phyloP scores from a whole-genome alignment of 352 stramenopile genomes.

The Phytophthora constricta region DNA sequence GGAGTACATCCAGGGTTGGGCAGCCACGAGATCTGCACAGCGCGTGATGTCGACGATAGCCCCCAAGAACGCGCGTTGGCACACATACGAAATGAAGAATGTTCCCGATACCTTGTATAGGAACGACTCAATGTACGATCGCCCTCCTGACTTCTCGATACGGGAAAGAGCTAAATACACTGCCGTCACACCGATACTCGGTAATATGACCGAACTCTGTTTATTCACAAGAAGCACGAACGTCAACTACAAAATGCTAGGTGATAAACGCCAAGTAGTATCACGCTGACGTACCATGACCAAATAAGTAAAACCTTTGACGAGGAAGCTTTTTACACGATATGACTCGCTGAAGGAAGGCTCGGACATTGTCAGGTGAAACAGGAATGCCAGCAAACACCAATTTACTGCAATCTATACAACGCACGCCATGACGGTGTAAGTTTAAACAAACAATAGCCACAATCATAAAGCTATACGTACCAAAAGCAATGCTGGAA shows the following conservation, averaged over 20 bases:
- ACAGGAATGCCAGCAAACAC: conserved; percentile 74
- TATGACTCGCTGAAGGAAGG: conserved; percentile 70
- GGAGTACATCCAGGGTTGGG: conserved; percentile 72
- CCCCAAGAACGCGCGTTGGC: conserved; percentile 77
- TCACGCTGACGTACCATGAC: conserved; percentile 77
- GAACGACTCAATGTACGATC: conserved; percentile 81
- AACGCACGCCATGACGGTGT: neutral
- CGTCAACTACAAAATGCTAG: neutral
- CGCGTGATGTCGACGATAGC: conserved; percentile 78
- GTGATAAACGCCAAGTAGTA: too few species aligned
- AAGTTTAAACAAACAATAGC: neutral
- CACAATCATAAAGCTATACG: conserved; percentile 1
- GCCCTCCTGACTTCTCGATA: conserved; percentile 52
- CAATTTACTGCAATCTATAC: conserved; percentile 79
- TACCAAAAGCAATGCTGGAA: conserved; percentile 78
- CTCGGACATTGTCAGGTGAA: conserved; percentile 71
- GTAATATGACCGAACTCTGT: conserved; percentile 81
- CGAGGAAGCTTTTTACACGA: conserved; percentile 71
- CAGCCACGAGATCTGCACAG: conserved; percentile 63
- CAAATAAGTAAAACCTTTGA: conserved; percentile 82
- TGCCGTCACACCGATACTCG: conserved; percentile 79
- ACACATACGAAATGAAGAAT: conserved; percentile 90
- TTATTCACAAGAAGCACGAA: neutral
- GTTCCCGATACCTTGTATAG: conserved; percentile 86
- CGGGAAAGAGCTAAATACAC: conserved; percentile 76